Evolutionary conservation across 495 filamentous ascomycete genomes (phyloP), one percentile per base, ranked within the genome.

Genomic region (Aspergillus sclerotioniger): DNA sequence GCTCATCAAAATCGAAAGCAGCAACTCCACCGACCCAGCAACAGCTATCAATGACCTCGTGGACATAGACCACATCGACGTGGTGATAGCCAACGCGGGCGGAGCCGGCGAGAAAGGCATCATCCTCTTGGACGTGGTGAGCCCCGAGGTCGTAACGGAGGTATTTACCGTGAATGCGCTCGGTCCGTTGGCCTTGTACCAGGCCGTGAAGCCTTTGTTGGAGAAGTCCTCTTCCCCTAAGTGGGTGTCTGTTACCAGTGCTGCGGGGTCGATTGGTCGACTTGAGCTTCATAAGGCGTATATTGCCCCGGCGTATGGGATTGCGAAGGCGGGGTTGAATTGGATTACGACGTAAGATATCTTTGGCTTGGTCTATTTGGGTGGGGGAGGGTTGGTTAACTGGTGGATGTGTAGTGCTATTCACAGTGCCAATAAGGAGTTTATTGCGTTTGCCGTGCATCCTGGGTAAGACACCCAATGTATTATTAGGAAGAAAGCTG

Each of bases 241-340:
- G 17, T 58, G 56, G 56, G 56, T 58, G 6, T 45, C 48, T 28
- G 31, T 56, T 29, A 35, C 21, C 15, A 35, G 28, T 29, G 43
- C 10, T 2, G 41, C 44, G 0, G 53, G 28, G 6, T 48, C 43
- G 4, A 25, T 56, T 16, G 53, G 8, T 8, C 10, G 25, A 1
- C 17, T 47, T 20, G 29, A 47, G 44, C 16, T 6, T 16, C 48
- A 33, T 15, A 51, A 43, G n/a, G 51, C 39, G n/a, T 0, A 35
- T 2, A 13, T 3, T 15, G 16, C 48, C 2, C 6, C 44, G 4
- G 25, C 15, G 16, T 56, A 56, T 48, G 43, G 17, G 41, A 32
- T 56, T 8, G 48, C 43, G 10, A 56, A 56, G 43, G 44, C 29
- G 16, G 41, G 29, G 28, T 13, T 56, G 8, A 56, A 56, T 35